Percentiles rank a stretch among this genome's conserved stretches.
Conservation (phyloP, 192 early-diverging fungal genomes). For the Mortierella hygrophila region DNA sequence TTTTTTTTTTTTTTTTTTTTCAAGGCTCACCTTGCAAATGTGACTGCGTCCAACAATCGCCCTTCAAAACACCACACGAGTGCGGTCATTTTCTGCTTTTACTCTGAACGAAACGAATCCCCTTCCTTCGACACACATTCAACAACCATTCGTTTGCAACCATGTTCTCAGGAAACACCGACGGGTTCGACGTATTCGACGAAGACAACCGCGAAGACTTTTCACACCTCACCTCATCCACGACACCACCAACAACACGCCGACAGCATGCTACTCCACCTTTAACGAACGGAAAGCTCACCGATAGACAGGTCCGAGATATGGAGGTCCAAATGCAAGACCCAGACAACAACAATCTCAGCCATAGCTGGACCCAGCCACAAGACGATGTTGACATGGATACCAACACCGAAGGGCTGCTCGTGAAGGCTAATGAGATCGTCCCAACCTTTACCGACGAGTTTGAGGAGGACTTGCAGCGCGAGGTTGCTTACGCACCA, state of each 20-base stretch:
- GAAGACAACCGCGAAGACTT: constrained; percentile 19
- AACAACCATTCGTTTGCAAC: background rate
- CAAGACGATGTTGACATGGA: no score
- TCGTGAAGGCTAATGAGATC: background rate
- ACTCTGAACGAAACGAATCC: background rate
- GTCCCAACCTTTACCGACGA: constrained; percentile 26
- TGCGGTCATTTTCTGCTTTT: background rate
- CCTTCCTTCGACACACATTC: background rate
- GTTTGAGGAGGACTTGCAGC: constrained; percentile 31
- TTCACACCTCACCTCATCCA: background rate
- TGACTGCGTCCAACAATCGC: background rate
- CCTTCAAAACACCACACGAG: background rate
- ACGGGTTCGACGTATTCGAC: constrained; percentile 22
- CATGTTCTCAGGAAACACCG: constrained; percentile 20
- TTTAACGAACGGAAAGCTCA: constrained; percentile 19
- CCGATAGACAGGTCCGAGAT: background rate
- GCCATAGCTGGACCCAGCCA: constrained; percentile 24
- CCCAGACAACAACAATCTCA: background rate
- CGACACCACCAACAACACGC: background rate
- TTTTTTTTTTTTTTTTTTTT: background rate
- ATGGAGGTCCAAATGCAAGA: constrained; percentile 21
- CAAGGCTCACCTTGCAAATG: no score
- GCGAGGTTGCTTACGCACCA: constrained; percentile 30
- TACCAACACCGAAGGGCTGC: background rate
- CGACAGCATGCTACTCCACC: constrained; percentile 5